Base-by-base conservation (phyloP, 768 basidiomycete species). In the Xerocomellus intermedius region DNA sequence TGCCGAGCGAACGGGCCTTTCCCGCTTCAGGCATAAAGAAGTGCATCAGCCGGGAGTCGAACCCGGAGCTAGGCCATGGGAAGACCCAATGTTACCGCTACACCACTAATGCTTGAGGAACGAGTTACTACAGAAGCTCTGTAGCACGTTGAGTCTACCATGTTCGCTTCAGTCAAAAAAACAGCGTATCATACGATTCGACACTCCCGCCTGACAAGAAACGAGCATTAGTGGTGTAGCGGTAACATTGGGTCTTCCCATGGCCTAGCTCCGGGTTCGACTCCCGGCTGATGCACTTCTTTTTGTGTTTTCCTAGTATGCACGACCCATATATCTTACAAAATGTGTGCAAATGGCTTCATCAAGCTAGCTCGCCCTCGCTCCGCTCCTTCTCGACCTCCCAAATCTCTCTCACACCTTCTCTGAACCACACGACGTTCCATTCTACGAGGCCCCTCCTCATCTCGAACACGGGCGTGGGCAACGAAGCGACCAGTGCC, bases 211-310 rank as follows among this genome's bases (percentile, higher is more conserved):
- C 28, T 1, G 8, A 9, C 8, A 28, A 8, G 8, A 9, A 62
- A 73, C 67, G 69, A 17, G 36, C 69, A 69, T 73, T 61, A 69
- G 69, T 87, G 83, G 85, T 86, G 85, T 87, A 87, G 74, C 81
- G 86, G 86, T 87, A 87, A 87, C 86, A 87, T 88, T 85, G 84
- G 83, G 84, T 86, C 85, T 87, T 88, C 86, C 86, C 86, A 87
- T 79, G 77, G 77, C 77, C 78, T 77, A 79, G 79, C 79, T 68
- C 78, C 77, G 79, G 79, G 79, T 80, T 80, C 79, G 79, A 80
- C 74, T 80, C 79, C 79, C 79, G 77, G 79, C 70, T 68, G 72
- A 74, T 73, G 79, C 79, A 80, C 13, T 45, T 2, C 0, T 37
- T 52, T 56, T 59, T 37, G 41, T 57, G 24, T 10, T 24, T 2